Conservation (phyloP, 768 basidiomycete species). For the Tricholoma terreum region DNA sequence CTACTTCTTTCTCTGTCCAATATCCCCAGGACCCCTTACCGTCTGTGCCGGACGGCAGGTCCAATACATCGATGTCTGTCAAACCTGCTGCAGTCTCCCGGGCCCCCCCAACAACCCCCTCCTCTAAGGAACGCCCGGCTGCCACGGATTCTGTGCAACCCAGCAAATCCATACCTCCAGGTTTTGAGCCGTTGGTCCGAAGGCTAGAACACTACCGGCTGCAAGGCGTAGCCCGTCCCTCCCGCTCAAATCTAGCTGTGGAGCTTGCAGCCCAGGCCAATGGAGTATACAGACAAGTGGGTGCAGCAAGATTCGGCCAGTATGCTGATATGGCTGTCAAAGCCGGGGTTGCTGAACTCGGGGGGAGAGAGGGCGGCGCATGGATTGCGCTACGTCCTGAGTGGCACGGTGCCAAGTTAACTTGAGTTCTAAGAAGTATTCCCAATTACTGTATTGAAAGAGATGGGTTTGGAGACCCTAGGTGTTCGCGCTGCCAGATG, state of each 20-base stretch:
- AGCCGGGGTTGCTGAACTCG: slow-evolving; percentile 37
- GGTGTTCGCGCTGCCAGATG: neutral
- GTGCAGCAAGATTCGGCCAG: slow-evolving; percentile 38
- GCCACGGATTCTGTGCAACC: neutral
- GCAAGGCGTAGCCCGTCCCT: slow-evolving; percentile 29
- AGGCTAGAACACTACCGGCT: slow-evolving; percentile 27
- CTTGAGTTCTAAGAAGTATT: slow-evolving; percentile 3
- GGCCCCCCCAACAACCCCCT: neutral
- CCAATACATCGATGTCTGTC: neutral
- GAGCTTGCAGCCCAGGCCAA: slow-evolving; percentile 26
- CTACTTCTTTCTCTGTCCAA: neutral
- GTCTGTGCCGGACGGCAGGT: neutral
- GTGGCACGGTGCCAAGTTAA: slow-evolving; percentile 20
- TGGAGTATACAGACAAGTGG: slow-evolving; percentile 35
- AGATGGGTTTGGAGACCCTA: too few relatives aligned
- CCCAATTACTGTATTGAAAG: too few relatives aligned
- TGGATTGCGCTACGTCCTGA: slow-evolving; percentile 38
- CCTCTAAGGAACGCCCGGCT: neutral
- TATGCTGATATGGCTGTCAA: slow-evolving; percentile 39
- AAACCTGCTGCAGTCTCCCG: neutral
- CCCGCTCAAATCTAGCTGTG: slow-evolving; percentile 37
- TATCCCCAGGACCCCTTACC: neutral
- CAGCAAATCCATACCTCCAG: slow-evolving; percentile 9
- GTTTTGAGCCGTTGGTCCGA: slow-evolving; percentile 36
- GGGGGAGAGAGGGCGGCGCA: slow-evolving; percentile 33